Conservation (phyloP, 805 yeast genomes). For the Sungouiozyma ichnusensis region DNA sequence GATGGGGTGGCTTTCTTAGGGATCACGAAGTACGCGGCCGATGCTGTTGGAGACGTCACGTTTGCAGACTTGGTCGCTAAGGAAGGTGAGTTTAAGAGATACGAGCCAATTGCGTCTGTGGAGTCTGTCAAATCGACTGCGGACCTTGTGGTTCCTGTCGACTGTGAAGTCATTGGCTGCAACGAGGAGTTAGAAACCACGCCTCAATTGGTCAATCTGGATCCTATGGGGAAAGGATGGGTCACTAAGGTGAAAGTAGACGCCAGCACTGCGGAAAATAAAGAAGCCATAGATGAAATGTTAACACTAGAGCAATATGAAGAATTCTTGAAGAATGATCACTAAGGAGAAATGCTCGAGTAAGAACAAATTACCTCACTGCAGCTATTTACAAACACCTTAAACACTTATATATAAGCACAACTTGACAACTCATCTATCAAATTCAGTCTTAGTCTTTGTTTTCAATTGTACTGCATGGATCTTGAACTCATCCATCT, state of each 20-base stretch:
- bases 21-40: constrained; percentile 89
- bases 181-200: constrained; percentile 55
- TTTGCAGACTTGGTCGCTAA: constrained; percentile 81
- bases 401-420: constrained; percentile 3
- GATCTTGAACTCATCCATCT: constrained; percentile 55
- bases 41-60: constrained; percentile 94
- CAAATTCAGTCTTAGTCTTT: constrained; percentile 51
- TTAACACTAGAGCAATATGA: constrained; percentile 48
- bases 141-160: constrained; percentile 83
- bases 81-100: constrained; percentile 48
- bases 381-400: no score
- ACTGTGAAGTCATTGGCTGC: constrained; percentile 63
- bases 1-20: constrained; percentile 86
- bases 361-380: no score
- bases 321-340: constrained; percentile 46
- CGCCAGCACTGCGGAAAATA: constrained; percentile 29
- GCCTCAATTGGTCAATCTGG: constrained; percentile 74
- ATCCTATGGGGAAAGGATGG: constrained; percentile 94
- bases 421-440: constrained; percentile 7
- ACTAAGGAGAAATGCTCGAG: constrained; percentile 11
- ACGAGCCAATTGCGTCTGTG: constrained; percentile 84
- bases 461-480: constrained; percentile 86
- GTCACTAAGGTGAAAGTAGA: constrained; percentile 64
- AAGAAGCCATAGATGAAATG: constrained; percentile 36
- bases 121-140: constrained; percentile 92